Evolutionary conservation across 352 stramenopile species (phyloP).

Genomic region (Thalassiosira pacifica): DNA sequence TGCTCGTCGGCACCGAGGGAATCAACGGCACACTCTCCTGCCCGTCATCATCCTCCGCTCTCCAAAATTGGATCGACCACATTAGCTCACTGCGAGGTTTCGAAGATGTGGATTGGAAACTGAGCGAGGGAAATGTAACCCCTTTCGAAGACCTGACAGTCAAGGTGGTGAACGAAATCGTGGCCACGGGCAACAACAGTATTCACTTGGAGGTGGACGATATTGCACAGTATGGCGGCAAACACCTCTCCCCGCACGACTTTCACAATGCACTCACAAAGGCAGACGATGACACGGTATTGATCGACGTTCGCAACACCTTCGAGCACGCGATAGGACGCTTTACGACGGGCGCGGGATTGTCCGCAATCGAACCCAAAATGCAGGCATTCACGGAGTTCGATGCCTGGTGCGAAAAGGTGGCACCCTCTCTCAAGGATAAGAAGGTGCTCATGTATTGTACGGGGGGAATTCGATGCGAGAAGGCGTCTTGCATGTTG

Average conservation of each 20-base stretch:
- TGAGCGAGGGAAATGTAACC: constrained; percentile 24
- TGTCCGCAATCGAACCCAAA: constrained; percentile 68
- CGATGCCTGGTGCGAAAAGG: constrained; percentile 62
- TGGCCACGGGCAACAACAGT: constrained; percentile 57
- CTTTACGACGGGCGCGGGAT: constrained; percentile 48
- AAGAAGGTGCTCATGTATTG: constrained; percentile 78
- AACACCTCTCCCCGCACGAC: constrained; percentile 65
- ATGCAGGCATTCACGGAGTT: constrained; percentile 73
- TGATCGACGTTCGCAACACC: constrained; percentile 77
- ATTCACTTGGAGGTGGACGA: constrained; percentile 62
- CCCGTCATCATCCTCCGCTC: not conserved
- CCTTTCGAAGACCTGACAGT: constrained; percentile 77
- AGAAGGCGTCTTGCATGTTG: constrained; percentile 79
- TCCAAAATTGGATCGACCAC: not conserved
- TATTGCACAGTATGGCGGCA: constrained; percentile 55
- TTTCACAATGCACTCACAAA: constrained; percentile 59
- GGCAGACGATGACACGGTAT: constrained; percentile 27
- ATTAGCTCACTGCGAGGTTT: constrained; percentile 30
- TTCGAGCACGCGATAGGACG: constrained; percentile 77
- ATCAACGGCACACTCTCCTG: constrained; percentile 73
- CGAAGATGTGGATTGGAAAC: constrained; percentile 72
- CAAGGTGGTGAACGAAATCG: constrained; percentile 74
- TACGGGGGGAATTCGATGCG: constrained; percentile 38
- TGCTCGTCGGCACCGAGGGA: constrained; percentile 62
- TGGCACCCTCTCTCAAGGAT: constrained; percentile 60